A percentile compares a stretch with the other conserved stretches of the same genome.
phyloP scores from a whole-genome alignment of 257 asterid species.

The Rubia yunnanensis region DNA sequence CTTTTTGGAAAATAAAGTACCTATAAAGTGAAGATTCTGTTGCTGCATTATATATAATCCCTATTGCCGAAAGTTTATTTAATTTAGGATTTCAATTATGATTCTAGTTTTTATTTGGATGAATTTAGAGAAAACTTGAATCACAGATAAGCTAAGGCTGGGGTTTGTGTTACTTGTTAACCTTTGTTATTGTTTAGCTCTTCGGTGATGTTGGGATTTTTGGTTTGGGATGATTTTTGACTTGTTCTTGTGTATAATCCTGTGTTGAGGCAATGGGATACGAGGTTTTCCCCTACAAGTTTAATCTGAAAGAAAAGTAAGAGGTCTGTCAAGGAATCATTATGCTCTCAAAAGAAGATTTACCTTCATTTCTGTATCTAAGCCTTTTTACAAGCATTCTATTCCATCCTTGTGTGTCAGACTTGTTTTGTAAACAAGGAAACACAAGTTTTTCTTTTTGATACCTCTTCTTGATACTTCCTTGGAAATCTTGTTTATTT shows the following conservation, averaged over 20 bases:
- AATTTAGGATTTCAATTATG: background rate
- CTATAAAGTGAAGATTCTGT: background rate
- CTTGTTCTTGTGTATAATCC: constrained; percentile 4
- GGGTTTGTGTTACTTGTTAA: background rate
- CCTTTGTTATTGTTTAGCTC: background rate
- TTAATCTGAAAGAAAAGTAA: background rate
- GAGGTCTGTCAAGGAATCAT: constrained; percentile 8
- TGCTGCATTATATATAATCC: background rate
- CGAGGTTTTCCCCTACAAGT: background rate
- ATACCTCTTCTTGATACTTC: background rate
- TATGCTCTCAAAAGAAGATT: constrained; percentile 5
- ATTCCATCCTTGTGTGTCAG: background rate
- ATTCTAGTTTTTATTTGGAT: background rate
- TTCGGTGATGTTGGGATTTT: background rate
- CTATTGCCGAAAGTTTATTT: background rate
- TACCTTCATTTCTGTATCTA: background rate
- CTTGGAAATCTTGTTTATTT: background rate
- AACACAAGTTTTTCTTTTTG: background rate
- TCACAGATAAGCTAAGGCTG: background rate
- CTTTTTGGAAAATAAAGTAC: background rate
- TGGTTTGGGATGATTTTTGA: background rate
- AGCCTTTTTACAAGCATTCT: background rate
- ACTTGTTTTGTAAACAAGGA: background rate
- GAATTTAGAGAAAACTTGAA: background rate
- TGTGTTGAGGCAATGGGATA: constrained; percentile 5